These are phyloP conservation scores for Solanum appendiculatum DNA, from an alignment of 257 asterid genomes.

Conservation along the genomic window DNA sequence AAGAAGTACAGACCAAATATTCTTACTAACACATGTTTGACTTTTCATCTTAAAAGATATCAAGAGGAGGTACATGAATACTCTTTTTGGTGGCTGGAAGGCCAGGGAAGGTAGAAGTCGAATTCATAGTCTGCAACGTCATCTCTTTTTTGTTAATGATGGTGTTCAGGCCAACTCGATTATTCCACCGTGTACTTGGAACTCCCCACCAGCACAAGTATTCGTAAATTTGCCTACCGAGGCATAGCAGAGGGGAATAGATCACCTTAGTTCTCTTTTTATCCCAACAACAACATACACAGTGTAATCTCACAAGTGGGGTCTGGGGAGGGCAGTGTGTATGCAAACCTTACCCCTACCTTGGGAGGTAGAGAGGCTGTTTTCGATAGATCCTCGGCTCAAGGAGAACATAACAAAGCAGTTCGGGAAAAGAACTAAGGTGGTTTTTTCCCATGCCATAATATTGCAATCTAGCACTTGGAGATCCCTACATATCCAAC, in stretches of 20 bases:
- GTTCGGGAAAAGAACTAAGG: not conserved
- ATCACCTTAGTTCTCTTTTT: not conserved
- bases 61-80: not conserved
- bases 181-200: not conserved
- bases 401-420: not conserved
- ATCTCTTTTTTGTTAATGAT: not conserved
- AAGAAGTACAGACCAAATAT: not conserved
- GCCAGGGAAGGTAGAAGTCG: not conserved
- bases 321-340: not conserved
- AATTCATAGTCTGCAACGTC: not conserved
- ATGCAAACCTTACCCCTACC: not conserved
- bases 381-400: not conserved
- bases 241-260: not conserved
- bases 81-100: not conserved
- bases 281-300: not conserved
- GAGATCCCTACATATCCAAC: not conserved
- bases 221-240: not conserved
- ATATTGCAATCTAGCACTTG: not conserved
- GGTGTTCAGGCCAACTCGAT: not conserved
- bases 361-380: not conserved
- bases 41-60: not conserved
- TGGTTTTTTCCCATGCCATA: not conserved
- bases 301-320: not conserved
- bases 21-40: not conserved
- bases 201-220: not conserved